Evolutionary conservation across 2,329 filamentous ascomycete species (phyloP).

Genomic region (Fusarium sp.): DNA sequence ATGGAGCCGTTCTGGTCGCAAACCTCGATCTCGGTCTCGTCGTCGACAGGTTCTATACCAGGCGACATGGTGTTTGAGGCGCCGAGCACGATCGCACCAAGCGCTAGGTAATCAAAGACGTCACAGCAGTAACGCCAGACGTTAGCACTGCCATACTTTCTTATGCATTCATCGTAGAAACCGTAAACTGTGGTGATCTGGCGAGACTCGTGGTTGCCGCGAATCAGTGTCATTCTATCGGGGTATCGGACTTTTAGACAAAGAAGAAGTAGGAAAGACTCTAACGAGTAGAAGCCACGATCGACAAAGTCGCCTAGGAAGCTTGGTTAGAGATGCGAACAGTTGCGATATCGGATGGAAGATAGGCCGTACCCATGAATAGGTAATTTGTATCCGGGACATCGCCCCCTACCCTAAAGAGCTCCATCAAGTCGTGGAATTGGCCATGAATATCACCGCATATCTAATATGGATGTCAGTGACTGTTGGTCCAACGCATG

Average conservation of each 20-base stretch:
- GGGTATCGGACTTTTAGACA: slow-evolving; percentile 98
- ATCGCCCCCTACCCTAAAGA: slow-evolving; percentile 92
- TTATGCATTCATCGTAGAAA: slow-evolving; percentile 96
- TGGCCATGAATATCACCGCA: slow-evolving; percentile 98
- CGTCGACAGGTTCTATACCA: slow-evolving; percentile 65
- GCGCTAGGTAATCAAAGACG: slow-evolving; percentile 94
- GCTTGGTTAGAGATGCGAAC: slow-evolving; percentile 15
- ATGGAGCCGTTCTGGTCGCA: slow-evolving; percentile 85
- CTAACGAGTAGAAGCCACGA: slow-evolving; percentile 96
- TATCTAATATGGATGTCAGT: slow-evolving; percentile 66
- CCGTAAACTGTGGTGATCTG: slow-evolving; percentile 98
- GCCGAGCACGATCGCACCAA: slow-evolving; percentile 91
- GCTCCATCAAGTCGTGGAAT: slow-evolving; percentile 96
- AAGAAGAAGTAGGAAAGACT: slow-evolving; percentile 94
- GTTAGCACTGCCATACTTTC: slow-evolving; percentile 96
- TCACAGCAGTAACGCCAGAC: slow-evolving; percentile 98
- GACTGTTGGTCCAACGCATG: background rate
- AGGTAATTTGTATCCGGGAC: slow-evolving; percentile 96
- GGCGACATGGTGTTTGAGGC: slow-evolving; percentile 73
- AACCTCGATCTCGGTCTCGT: slow-evolving; percentile 92
- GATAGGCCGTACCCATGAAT: slow-evolving; percentile 80
- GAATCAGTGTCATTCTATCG: slow-evolving; percentile 94
- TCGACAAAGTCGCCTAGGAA: slow-evolving; percentile 90
- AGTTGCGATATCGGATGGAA: background rate
- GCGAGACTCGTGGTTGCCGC: slow-evolving; percentile 94